Percentiles rank a stretch among this genome's conserved stretches.
Conservation (phyloP, 2,329 filamentous ascomycete genomes). For the Aquanectria penicillioides region DNA sequence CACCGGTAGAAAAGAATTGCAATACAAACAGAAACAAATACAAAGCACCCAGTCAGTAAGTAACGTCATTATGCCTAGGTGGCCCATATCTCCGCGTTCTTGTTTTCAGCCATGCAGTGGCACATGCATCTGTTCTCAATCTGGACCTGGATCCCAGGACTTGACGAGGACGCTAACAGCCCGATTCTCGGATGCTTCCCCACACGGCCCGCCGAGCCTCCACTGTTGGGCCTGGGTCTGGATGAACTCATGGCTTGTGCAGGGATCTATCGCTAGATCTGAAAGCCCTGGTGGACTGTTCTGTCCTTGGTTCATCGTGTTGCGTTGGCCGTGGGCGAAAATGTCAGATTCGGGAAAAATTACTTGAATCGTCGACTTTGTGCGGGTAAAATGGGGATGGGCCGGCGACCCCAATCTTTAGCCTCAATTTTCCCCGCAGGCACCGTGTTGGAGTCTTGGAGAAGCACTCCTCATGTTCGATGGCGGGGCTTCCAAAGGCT, state of each 20-base stretch:
- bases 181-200: not conserved
- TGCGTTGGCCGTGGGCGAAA: no score
- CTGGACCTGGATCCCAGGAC: no score
- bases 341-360: not conserved
- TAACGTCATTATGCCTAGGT: no score
- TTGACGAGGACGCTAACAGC: not conserved
- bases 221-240: not conserved
- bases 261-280: not conserved
- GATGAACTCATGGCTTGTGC: not conserved
- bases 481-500: not conserved
- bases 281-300: not conserved
- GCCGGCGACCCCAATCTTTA: not conserved
- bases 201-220: not conserved
- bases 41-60: no score
- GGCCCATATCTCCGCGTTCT: no score
- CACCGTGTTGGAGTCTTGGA: not conserved
- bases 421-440: slow-evolving; percentile 3
- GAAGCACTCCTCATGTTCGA: not conserved
- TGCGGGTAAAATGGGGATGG: not conserved
- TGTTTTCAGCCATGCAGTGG: no score
- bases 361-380: not conserved
- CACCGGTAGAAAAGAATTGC: no score
- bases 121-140: not conserved
- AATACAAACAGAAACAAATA: no score
- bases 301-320: no score